Conservation (phyloP, 805 yeast genomes). For the Wickerhamiella shivajii region DNA sequence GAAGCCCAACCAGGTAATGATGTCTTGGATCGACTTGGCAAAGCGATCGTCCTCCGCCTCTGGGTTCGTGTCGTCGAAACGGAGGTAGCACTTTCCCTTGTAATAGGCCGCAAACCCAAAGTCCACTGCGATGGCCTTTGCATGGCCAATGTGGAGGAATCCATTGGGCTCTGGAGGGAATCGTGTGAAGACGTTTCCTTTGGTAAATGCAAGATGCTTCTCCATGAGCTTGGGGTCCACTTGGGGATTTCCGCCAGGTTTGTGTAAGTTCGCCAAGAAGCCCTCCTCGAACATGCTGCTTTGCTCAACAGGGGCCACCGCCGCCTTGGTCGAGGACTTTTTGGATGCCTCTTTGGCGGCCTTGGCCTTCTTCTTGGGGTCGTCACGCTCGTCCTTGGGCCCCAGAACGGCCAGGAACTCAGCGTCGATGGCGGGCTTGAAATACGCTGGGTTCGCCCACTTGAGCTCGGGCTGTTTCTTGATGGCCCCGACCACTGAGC, state of each 20-base stretch:
- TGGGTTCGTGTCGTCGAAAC: slow-evolving; percentile 97
- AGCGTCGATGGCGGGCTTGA: slow-evolving; percentile 78
- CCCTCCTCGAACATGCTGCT: slow-evolving; percentile 77
- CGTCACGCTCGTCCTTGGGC: slow-evolving; percentile 91
- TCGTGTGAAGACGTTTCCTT: slow-evolving; percentile 78
- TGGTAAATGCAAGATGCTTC: slow-evolving; percentile 63
- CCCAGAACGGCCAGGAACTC: slow-evolving; percentile 62
- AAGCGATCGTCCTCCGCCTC: slow-evolving; percentile 95
- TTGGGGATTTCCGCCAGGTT: slow-evolving; percentile 92
- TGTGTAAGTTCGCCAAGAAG: slow-evolving; percentile 85
- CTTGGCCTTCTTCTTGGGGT: slow-evolving; percentile 26
- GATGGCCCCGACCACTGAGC: slow-evolving; percentile 60
- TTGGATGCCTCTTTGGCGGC: slow-evolving; percentile 15
- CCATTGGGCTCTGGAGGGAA: slow-evolving; percentile 99
- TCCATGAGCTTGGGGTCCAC: slow-evolving; percentile 70
- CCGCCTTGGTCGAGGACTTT: slow-evolving; percentile 18
- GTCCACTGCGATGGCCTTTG: slow-evolving; percentile 94
- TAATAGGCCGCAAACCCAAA: slow-evolving; percentile 90
- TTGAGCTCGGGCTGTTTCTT: slow-evolving; percentile 61
- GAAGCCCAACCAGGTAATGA: slow-evolving; percentile 91
- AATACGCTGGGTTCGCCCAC: slow-evolving; percentile 82
- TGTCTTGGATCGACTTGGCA: slow-evolving; percentile 66
- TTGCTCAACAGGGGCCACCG: slow-evolving; percentile 9
- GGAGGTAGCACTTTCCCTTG: slow-evolving; percentile 75
- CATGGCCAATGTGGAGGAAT: slow-evolving; percentile 91